Conservation (phyloP, 2,329 filamentous ascomycete genomes). For the Fonsecaea pedrosoi region DNA sequence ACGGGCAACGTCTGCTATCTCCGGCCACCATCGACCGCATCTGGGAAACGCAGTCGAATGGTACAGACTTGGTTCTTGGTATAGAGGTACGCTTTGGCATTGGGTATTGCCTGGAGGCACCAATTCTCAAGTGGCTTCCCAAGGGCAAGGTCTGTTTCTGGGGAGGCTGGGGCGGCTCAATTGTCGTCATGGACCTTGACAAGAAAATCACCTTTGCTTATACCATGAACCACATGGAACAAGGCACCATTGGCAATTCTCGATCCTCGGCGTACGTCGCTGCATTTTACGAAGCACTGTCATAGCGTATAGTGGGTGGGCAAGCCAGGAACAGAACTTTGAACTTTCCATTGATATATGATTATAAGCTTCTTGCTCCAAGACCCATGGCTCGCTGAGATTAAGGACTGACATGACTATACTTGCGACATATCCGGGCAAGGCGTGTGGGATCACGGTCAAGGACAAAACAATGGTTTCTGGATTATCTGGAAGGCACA, state of each 20-base stretch:
- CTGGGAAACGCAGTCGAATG: conserved; percentile 52
- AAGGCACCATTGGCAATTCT: conserved; percentile 39
- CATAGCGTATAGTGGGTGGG: no score
- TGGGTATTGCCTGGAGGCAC: conserved; percentile 34
- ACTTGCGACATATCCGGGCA: no score
- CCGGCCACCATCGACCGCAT: conserved; percentile 48
- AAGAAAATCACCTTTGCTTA: conserved; percentile 36
- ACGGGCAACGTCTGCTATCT: conserved; percentile 22
- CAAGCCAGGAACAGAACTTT: no score
- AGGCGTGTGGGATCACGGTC: no score
- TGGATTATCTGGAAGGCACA: no score
- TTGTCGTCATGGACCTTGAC: conserved; percentile 35
- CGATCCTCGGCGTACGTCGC: conserved; percentile 42
- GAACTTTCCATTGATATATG: no score
- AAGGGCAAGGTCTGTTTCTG: conserved; percentile 39
- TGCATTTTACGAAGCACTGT: conserved; percentile 43
- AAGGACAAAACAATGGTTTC: no score
- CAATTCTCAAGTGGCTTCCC: conserved; percentile 20
- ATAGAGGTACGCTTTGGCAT: conserved; percentile 36
- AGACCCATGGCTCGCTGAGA: no score
- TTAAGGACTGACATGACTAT: no score
- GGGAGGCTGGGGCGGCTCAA: conserved; percentile 38
- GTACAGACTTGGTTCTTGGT: conserved; percentile 46
- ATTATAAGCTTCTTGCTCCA: no score
- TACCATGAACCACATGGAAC: conserved; percentile 37